Evolutionary conservation across 768 basidiomycete genomes (phyloP).

Genomic region (Suillus cothurnatus): DNA sequence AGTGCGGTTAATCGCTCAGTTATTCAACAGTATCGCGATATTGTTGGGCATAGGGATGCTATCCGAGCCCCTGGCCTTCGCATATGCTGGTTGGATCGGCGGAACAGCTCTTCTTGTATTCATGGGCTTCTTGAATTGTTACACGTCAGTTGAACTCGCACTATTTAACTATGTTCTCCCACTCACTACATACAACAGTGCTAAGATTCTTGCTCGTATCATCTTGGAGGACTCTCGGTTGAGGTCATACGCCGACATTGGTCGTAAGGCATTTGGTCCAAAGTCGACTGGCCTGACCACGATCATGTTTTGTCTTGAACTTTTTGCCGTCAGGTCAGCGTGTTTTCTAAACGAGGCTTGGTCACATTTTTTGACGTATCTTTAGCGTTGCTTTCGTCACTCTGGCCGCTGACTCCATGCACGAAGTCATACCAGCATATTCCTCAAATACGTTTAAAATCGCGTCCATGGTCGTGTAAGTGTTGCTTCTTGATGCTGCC

Average conservation of each 20-base stretch:
- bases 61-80: slow-evolving; percentile 88
- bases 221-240: slow-evolving; percentile 70
- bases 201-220: slow-evolving; percentile 81
- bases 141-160: slow-evolving; percentile 63
- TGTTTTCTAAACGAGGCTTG: neutral
- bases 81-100: slow-evolving; percentile 88
- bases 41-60: slow-evolving; percentile 88
- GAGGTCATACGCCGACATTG: slow-evolving; percentile 88
- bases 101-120: slow-evolving; percentile 75
- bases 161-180: slow-evolving; percentile 3
- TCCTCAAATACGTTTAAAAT: slow-evolving; percentile 76
- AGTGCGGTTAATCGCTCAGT: slow-evolving; percentile 39
- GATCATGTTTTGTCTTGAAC: slow-evolving; percentile 80
- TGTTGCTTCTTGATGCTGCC: slow-evolving; percentile 6
- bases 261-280: slow-evolving; percentile 84
- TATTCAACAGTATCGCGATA: slow-evolving; percentile 90
- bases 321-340: slow-evolving; percentile 77
- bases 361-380: slow-evolving; percentile 2
- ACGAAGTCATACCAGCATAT: slow-evolving; percentile 67
- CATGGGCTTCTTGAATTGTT: slow-evolving; percentile 82
- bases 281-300: slow-evolving; percentile 66
- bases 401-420: slow-evolving; percentile 84
- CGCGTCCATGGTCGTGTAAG: slow-evolving; percentile 70
- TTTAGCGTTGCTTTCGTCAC: slow-evolving; percentile 86
- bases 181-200: slow-evolving; percentile 47